These are phyloP conservation scores for Macrotyloma uniflorum DNA, from an alignment of 306 rosid genomes.

Conservation along the genomic window DNA sequence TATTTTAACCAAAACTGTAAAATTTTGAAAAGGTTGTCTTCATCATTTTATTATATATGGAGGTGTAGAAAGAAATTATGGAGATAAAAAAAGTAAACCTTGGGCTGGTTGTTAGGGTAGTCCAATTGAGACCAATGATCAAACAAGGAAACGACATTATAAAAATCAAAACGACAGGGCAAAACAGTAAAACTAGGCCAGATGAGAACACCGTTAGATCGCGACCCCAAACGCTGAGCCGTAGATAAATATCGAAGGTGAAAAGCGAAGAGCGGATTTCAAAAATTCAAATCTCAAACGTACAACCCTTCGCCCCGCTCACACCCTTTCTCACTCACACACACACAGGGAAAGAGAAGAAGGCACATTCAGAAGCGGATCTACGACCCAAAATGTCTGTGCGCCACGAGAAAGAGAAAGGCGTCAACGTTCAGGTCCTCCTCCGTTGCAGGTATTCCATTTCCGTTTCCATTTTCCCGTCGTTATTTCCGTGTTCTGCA, in stretches of 20 bases:
- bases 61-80: no score
- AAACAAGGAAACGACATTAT: background rate
- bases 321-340: background rate
- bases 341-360: background rate
- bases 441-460: conserved; percentile 82
- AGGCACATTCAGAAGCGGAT: conserved; percentile 38
- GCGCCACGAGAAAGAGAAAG: conserved; percentile 90
- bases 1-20: no score
- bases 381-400: conserved; percentile 64
- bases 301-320: conserved; percentile 20
- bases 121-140: background rate
- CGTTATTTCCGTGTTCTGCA: background rate
- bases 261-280: conserved; percentile 52
- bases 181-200: background rate
- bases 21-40: no score
- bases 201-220: conserved; percentile 22
- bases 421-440: conserved; percentile 95
- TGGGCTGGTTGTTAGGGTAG: background rate
- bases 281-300: conserved; percentile 67
- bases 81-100: background rate
- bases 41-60: no score
- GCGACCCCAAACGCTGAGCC: conserved; percentile 1
- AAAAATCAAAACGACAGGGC: background rate
- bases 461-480: background rate
- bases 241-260: conserved; percentile 44